Conservation (phyloP, 768 basidiomycete genomes). For the Podaxis mareebaensis region DNA sequence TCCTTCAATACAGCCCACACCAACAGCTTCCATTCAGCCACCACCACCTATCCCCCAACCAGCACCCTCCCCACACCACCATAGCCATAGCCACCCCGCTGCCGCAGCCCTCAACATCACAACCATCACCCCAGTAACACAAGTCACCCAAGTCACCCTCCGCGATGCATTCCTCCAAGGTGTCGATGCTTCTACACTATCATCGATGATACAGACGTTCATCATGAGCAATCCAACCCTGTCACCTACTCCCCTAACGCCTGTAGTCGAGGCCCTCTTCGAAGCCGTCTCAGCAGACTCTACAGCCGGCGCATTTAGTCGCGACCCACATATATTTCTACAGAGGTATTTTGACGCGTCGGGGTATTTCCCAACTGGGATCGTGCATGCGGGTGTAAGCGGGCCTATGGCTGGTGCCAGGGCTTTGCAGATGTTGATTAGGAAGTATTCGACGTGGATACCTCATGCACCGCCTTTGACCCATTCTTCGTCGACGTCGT, state of each 20-base stretch:
- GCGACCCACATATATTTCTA: constrained; percentile 43
- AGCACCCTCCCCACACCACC: constrained; percentile 20
- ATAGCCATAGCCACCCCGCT: constrained; percentile 18
- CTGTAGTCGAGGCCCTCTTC: constrained; percentile 54
- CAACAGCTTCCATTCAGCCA: constrained; percentile 21
- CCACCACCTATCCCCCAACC: constrained; percentile 21
- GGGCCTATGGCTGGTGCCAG: constrained; percentile 58
- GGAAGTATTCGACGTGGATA: constrained; percentile 57
- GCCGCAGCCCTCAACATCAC: constrained; percentile 23
- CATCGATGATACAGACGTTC: constrained; percentile 55
- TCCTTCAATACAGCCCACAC: constrained; percentile 25
- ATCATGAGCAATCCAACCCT: constrained; percentile 48
- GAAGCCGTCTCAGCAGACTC: constrained; percentile 47
- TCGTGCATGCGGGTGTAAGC: constrained; percentile 54
- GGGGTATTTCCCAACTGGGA: constrained; percentile 36
- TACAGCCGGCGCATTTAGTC: constrained; percentile 29
- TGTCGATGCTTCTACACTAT: constrained; percentile 48
- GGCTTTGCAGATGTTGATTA: constrained; percentile 59
- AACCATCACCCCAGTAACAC: constrained; percentile 24
- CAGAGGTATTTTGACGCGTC: constrained; percentile 38
- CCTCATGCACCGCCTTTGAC: constrained; percentile 27
- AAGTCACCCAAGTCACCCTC: constrained; percentile 32
- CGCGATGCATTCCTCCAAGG: constrained; percentile 50
- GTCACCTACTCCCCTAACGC: constrained; percentile 48
- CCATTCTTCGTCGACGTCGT: constrained; percentile 18